Base-by-base conservation (phyloP, 768 basidiomycete species). In the Hygrocybe coccinea region DNA sequence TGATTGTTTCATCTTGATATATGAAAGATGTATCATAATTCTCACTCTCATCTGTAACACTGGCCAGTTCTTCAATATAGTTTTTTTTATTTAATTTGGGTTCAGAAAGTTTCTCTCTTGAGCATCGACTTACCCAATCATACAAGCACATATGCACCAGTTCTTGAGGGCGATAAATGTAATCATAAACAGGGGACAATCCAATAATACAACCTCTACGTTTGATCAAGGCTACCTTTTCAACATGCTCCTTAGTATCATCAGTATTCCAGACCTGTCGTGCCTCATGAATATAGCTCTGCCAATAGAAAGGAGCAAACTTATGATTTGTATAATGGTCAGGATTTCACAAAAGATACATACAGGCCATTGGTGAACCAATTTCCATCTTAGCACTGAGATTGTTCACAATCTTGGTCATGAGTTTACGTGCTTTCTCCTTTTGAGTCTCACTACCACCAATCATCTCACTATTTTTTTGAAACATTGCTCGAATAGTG, bases 251-350 rank as follows among this genome's bases (percentile, higher is more conserved):
- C 17, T 52, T 19, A 52, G 52, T 46, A 15, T 54, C 46, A 36
- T 35, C 52, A 47, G 25, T 19, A 49, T 56, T 19, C 55, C 64
- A 67, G 1, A 24, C 48, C 7, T 38, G 36, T 10, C 41, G 29
- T 5, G 61, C 60, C 33, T 66, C 62, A 5, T 37, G 15, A 5
- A 69, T 62, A 60, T 47, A 56, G 17, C 34, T 50, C 25, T 50
- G 12, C 55, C 33, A 56, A 33, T 50, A 56, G 29, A 56, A 56
- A 15, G 55, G 52, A 5, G 64, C 57, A 60, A 71, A 73, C 24
- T 22, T 39, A 56, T 69, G 65, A 35, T 61, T 69, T 12, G 63
- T 69, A 53, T 72, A 72, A 43, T 70, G 67, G 46, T 70, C 69
- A n/a, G 66, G 66, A 56, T 63, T 46, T 29, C 60, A 61, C 10